Evolutionary conservation across 805 yeast species (phyloP), one percentile per base, ranked within the genome.

Genomic region (Cyberlindnera bimundalis): DNA sequence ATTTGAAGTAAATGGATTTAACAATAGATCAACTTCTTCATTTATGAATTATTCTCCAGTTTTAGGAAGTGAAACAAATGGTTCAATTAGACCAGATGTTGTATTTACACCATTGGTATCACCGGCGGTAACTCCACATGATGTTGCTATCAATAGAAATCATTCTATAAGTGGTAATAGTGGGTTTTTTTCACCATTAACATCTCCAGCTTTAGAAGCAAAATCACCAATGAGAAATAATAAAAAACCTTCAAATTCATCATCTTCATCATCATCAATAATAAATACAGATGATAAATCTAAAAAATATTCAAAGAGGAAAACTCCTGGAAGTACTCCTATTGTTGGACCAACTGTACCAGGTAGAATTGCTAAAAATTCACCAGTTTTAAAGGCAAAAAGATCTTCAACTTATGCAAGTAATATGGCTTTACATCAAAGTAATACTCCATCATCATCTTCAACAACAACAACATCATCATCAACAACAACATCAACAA

Each of bases 91-190:
- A 32, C 79, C 82, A 1, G 81, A 77, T 45, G 76, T 76, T 36
- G 76, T 76, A 5, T 84, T 81, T 61, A 84, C 93, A 1, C 93
- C 95, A 1, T 67, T 84, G 45, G 76, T 81, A 2, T 81, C 90
- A 2, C 95, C 95, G 0, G 81, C 84, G 9, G 83, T 79, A 13
- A 77, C 88, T 3, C 88, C 88, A 1, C 52, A 72, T 52, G 87
- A 65, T 23, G 43, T 55, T 21, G 43, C 56, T 9, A 33, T 48
- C 40, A 45, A 40, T 14, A 21, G 31, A 14, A 33, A 43, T 29
- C 42, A 37, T 9, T 37, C 42, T 6, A 36, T 45, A 5, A 31
- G 40, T 17, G 39, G 46, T 12, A 47, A 43, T 11, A 13, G 35
- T 11, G 41, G 45, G 13, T 53, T 65, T 56, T 54, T 61, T 35